Conservation (phyloP, 148 eudicot genomes). For the Drosera capensis region DNA sequence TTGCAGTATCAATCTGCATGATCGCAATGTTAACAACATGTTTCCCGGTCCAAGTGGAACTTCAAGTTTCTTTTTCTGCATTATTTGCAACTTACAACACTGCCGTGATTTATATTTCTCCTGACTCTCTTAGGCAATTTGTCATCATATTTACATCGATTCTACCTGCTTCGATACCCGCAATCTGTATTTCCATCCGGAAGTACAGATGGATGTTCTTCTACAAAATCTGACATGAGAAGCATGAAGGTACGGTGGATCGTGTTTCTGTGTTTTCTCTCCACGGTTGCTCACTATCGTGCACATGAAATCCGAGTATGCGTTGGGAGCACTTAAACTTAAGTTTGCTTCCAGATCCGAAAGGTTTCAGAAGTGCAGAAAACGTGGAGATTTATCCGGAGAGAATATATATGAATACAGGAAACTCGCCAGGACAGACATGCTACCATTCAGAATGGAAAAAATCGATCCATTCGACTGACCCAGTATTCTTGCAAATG, state of each 20-base stretch:
- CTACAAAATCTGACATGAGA: not conserved
- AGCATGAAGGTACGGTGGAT: not conserved
- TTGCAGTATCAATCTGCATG: constrained; percentile 27
- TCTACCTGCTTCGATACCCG: constrained; percentile 12
- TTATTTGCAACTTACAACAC: constrained; percentile 19
- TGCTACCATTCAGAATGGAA: too few species aligned
- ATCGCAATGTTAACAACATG: constrained; percentile 21
- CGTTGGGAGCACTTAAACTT: too few species aligned
- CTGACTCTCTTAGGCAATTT: constrained; percentile 4
- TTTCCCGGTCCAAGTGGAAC: constrained; percentile 37
- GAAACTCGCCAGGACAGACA: too few species aligned
- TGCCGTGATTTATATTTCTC: constrained; percentile 13
- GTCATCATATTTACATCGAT: constrained; percentile 5
- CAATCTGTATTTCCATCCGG: constrained; percentile 1
- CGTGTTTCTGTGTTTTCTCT: constrained; percentile 1
- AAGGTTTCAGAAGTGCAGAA: too few species aligned
- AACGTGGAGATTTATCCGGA: too few species aligned
- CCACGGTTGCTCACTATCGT: too few species aligned
- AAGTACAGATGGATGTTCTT: not conserved
- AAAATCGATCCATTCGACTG: too few species aligned
- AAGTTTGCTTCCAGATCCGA: too few species aligned
- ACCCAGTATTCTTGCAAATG: too few species aligned
- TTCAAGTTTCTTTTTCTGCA: constrained; percentile 21
- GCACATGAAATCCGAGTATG: too few species aligned
- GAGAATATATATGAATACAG: too few species aligned